These are phyloP conservation scores for Alternaria brassicae DNA, from an alignment of 2,329 filamentous ascomycete genomes.

Conservation along the genomic window DNA sequence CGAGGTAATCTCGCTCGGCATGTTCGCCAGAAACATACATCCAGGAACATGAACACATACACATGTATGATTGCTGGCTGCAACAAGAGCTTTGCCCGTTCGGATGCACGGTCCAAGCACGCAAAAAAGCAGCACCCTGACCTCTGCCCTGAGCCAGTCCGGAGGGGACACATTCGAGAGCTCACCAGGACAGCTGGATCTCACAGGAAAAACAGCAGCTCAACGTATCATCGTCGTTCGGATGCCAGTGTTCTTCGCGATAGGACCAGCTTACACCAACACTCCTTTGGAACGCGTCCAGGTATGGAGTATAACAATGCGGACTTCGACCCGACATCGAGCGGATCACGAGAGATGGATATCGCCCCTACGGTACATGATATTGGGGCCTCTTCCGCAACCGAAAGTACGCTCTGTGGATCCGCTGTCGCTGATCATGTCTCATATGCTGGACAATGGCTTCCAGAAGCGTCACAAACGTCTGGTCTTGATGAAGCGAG, in stretches of 20 bases:
- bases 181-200: too few species aligned
- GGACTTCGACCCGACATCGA: background rate
- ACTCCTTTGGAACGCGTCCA: background rate
- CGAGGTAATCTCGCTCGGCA: slow-evolving; percentile 20
- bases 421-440: too few species aligned
- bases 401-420: too few species aligned
- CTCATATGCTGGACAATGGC: too few species aligned
- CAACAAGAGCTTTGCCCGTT: slow-evolving; percentile 8
- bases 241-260: background rate
- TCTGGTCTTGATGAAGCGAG: too few species aligned
- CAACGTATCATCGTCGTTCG: background rate
- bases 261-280: background rate
- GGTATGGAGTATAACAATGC: too few species aligned
- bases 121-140: slow-evolving; percentile 16
- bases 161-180: background rate
- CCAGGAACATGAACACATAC: background rate
- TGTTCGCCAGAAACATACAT: slow-evolving; percentile 14
- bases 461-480: too few species aligned
- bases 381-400: too few species aligned
- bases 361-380: too few species aligned
- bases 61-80: slow-evolving; percentile 12
- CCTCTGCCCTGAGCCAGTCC: background rate
- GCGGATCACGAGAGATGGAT: too few species aligned
- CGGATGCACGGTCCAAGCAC: slow-evolving; percentile 23
- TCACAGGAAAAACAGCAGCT: background rate